Evolutionary conservation across 2,329 filamentous ascomycete species (phyloP).

Genomic region (Escovopsis sp.): DNA sequence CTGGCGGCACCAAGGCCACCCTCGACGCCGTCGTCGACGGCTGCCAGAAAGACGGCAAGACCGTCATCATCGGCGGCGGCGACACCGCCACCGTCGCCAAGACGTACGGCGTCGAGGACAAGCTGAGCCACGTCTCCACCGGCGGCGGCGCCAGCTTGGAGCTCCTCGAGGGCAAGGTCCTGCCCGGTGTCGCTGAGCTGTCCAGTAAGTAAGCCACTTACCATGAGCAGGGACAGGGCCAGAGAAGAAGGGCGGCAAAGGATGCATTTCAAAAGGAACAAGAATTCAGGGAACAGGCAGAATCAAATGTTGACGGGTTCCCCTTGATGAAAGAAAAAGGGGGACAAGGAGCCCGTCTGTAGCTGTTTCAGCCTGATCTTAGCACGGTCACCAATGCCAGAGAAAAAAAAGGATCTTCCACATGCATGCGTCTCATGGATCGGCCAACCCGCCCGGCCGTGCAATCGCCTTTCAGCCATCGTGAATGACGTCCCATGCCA

Average conservation of each 20-base stretch:
- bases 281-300: conserved; percentile 8
- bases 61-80: conserved; percentile 96
- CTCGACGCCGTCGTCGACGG: conserved; percentile 78
- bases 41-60: conserved; percentile 62
- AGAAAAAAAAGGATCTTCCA: neutral
- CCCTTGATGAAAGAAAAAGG: conserved; percentile 7
- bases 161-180: conserved; percentile 88
- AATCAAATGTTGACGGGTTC: conserved; percentile 6
- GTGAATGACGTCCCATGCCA: too few species aligned
- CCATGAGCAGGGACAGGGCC: neutral
- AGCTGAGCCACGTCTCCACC: conserved; percentile 96
- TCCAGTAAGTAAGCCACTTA: conserved; percentile 51
- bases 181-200: conserved; percentile 84
- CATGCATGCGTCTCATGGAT: too few species aligned
- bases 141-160: conserved; percentile 92
- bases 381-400: neutral
- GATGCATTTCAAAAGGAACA: conserved; percentile 15
- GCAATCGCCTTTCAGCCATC: too few species aligned
- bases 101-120: conserved; percentile 91
- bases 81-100: conserved; percentile 96
- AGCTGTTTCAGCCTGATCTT: conserved; percentile 9
- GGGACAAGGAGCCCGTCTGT: conserved; percentile 21
- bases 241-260: conserved; percentile 15
- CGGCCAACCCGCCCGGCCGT: too few species aligned
- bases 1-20: conserved; percentile 79